phyloP scores from a whole-genome alignment of 1,284 basidiomycete species.

The Wolfiporia cocos region DNA sequence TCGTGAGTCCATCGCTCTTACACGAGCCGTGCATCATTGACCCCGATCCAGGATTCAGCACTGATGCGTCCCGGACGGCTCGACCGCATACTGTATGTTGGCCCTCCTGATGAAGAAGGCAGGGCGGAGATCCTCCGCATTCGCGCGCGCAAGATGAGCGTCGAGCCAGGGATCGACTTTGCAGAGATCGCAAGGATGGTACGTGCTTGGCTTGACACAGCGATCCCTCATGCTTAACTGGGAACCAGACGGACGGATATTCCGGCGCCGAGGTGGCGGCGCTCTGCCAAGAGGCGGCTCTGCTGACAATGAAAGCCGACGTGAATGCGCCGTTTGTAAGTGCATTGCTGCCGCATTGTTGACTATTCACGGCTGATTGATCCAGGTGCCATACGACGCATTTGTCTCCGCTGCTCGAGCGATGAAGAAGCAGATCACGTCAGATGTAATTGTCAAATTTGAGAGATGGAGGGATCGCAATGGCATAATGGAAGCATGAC shows the following conservation, averaged over 20 bases:
- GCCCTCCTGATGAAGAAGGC: conserved; percentile 78
- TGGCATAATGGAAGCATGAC: conserved; percentile 25
- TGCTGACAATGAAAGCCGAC: conserved; percentile 85
- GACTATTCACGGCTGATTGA: too few relatives aligned
- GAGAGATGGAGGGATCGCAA: conserved; percentile 50
- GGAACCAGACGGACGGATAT: conserved; percentile 79
- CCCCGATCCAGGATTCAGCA: conserved; percentile 72
- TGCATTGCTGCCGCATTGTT: too few relatives aligned
- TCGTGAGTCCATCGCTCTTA: conserved; percentile 40
- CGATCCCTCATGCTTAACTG: background rate
- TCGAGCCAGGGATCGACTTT: conserved; percentile 67
- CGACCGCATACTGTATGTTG: conserved; percentile 94
- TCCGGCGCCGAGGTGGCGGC: conserved; percentile 94
- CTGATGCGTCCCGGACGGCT: conserved; percentile 92
- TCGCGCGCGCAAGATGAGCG: conserved; percentile 74
- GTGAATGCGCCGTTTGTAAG: conserved; percentile 74
- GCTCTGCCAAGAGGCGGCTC: conserved; percentile 94
- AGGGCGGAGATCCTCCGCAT: conserved; percentile 85
- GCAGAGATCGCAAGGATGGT: conserved; percentile 67
- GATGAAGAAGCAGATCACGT: conserved; percentile 83
- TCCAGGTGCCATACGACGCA: conserved; percentile 69
- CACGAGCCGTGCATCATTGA: background rate
- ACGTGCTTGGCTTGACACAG: conserved; percentile 4
- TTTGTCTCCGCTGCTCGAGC: conserved; percentile 72
- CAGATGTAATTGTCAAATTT: conserved; percentile 70